Evolutionary conservation across 2,329 filamentous ascomycete species (phyloP), one percentile per base, ranked within the genome.

Genomic region (Lachnellula suecica): DNA sequence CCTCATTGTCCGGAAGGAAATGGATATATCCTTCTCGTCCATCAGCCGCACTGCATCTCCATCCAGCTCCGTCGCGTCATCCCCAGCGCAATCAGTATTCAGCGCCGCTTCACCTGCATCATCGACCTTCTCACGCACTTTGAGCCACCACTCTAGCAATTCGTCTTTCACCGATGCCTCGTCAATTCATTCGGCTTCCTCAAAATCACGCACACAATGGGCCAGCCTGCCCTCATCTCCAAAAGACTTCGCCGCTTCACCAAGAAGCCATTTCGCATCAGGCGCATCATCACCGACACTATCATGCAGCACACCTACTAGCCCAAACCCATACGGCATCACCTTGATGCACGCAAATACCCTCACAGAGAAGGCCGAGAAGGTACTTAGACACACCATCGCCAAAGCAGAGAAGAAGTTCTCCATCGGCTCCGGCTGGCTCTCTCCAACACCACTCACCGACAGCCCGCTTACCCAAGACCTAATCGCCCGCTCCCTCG

Each of bases 1-100:
- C 17, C 75, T 86, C 34, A 73, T 85, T 38, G 73, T 83, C 41
- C 74, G 78, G 35, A 75, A 77, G 42, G 79, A 83, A 52, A 79
- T 81, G 59, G 78, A 83, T 61, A 68, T 83, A 64, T 50, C 35
- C 55, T 10, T 44, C 51, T 19, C 34, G 48, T 7, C 47, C 52
- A 37, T 47, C 51, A 44, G 15, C 31, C 40, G 57, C 35, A 22
- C 35, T 20, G 38, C 49, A 13, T 58, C 55, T 20, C 42, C 53
- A 24, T 46, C 52, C n/a, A 43, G 45, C 4, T 47, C 56, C 1
- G 27, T 44, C 23, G 38, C 54, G 20, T 44, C 53, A 19, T 61
- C 62, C 2, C 56, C 61, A 3, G 49, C 59, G 13, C 48, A 47
- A 11, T 55, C 59, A 9, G 23, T 59, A 4, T 59, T 60, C 49